These are phyloP conservation scores for Wallacemonas sp. DNA, from an alignment of 208 protist species.

Conservation along the genomic window DNA sequence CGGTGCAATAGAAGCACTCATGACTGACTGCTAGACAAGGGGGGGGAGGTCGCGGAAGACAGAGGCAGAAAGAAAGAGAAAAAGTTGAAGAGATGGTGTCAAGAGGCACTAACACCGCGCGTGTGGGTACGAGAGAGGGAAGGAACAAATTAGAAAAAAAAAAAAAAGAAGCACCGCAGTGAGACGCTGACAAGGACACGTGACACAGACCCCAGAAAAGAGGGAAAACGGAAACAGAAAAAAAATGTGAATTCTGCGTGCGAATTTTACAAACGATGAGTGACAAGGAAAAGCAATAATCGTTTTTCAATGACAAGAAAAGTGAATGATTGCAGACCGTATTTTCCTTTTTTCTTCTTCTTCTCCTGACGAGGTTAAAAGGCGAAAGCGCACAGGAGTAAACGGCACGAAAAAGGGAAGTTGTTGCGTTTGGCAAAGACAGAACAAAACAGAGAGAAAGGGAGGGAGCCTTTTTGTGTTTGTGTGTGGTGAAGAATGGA, in stretches of 20 bases:
- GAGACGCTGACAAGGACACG: background rate
- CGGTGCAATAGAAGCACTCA: slow-evolving; percentile 11
- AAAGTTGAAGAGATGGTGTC: background rate
- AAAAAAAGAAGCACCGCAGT: background rate
- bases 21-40: background rate
- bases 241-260: too few species aligned
- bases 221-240: background rate
- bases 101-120: background rate
- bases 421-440: too few species aligned
- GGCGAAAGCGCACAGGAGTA: too few species aligned
- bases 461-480: too few species aligned
- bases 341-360: background rate
- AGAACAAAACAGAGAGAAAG: too few species aligned
- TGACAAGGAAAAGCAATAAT: too few species aligned
- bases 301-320: too few species aligned
- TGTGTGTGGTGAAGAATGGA: too few species aligned
- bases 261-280: too few species aligned
- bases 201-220: slow-evolving; percentile 10
- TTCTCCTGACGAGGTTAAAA: too few species aligned
- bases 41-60: slow-evolving; percentile 4
- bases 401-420: too few species aligned
- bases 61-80: slow-evolving; percentile 6
- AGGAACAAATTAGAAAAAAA: slow-evolving; percentile 12
- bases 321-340: background rate
- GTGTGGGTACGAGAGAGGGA: slow-evolving; percentile 9